Evolutionary conservation across 352 stramenopile species (phyloP).

Genomic region (Phytopythium cucurbitacearum): DNA sequence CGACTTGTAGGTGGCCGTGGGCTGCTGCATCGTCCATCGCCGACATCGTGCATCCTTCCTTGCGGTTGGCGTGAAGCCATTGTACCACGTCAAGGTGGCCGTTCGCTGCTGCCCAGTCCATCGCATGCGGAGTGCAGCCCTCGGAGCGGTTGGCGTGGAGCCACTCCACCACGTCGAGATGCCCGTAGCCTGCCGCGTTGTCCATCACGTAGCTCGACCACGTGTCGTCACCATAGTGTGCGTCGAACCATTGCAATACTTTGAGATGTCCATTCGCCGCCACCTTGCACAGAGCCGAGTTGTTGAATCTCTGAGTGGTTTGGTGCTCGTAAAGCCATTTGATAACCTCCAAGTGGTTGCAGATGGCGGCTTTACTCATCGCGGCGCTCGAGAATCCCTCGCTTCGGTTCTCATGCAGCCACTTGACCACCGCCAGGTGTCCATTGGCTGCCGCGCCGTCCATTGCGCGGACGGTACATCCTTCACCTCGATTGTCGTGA

Average conservation of each 20-base stretch:
- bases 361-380: conserved; percentile 9
- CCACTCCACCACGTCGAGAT: conserved; percentile 11
- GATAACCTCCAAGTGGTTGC: conserved; percentile 10
- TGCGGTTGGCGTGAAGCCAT: conserved; percentile 9
- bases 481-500: conserved; percentile 8
- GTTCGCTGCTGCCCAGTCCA: conserved; percentile 7
- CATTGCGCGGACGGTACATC: conserved; percentile 15
- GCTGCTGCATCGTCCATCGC: conserved; percentile 13
- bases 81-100: conserved; percentile 7
- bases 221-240: conserved; percentile 5
- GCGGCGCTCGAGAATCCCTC: conserved; percentile 15
- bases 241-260: conserved; percentile 17
- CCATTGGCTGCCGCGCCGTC: conserved; percentile 17
- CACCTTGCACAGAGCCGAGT: conserved; percentile 17
- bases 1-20: background rate
- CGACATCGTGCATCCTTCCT: conserved; percentile 12
- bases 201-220: conserved; percentile 12
- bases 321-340: conserved; percentile 13
- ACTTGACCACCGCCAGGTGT: conserved; percentile 14
- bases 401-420: conserved; percentile 14
- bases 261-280: conserved; percentile 21
- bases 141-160: conserved; percentile 8
- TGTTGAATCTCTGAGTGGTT: background rate
- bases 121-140: conserved; percentile 8
- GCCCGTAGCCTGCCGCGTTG: conserved; percentile 11